phyloP scores from a whole-genome alignment of 495 filamentous ascomycete genomes.

The Polyplosphaeria fusca region DNA sequence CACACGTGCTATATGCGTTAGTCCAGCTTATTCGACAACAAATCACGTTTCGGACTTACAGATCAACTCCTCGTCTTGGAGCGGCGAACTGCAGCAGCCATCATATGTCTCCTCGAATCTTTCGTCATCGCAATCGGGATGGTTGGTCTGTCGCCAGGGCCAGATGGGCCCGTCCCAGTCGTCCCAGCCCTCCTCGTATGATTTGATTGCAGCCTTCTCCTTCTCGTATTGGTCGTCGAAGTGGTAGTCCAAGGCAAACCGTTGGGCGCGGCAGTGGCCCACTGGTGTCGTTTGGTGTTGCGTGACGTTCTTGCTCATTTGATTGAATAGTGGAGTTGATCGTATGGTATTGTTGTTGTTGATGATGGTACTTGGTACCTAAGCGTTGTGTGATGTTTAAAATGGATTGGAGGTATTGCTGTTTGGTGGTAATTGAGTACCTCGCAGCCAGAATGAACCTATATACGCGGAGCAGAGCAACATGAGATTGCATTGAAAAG shows the following conservation, averaged over 20 bases:
- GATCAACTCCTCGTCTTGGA: background rate
- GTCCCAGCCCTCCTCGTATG: constrained; percentile 30
- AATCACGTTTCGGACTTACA: too few relatives aligned
- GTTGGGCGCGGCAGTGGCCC: constrained; percentile 25
- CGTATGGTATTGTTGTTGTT: constrained; percentile 1
- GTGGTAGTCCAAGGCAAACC: constrained; percentile 18
- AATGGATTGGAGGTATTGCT: too few relatives aligned
- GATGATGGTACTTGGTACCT: too few relatives aligned
- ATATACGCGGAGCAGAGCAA: too few relatives aligned
- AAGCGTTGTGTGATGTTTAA: too few relatives aligned
- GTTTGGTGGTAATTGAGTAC: too few relatives aligned
- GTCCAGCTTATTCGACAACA: too few relatives aligned
- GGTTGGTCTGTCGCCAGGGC: constrained; percentile 27
- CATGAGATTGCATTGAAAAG: too few relatives aligned
- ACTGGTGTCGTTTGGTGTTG: too few relatives aligned
- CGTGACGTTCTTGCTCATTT: constrained; percentile 5
- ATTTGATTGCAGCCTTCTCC: constrained; percentile 26
- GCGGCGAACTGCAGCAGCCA: constrained; percentile 18
- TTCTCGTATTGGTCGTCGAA: constrained; percentile 19
- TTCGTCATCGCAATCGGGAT: constrained; percentile 2
- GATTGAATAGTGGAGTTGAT: background rate
- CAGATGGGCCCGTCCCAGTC: constrained; percentile 26
- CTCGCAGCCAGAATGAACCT: too few relatives aligned
- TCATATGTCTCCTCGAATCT: constrained; percentile 16
- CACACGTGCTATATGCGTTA: too few relatives aligned